phyloP scores from a whole-genome alignment of 176 grass and related monocot species.

The Oryza glumipatula region DNA sequence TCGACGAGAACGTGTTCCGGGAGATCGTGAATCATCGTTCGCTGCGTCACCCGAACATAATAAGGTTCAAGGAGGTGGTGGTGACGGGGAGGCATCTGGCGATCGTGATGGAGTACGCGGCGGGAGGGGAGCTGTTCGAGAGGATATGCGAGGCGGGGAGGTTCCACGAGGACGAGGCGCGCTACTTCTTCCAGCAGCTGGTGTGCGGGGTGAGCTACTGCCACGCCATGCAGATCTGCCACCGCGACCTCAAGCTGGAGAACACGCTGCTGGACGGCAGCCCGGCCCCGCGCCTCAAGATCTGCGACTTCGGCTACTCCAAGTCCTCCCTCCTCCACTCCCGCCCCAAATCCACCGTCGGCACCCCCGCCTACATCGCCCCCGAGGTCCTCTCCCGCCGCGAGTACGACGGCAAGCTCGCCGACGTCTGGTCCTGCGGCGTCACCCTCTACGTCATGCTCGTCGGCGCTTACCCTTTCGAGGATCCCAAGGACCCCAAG shows the following conservation, averaged over 20 bases:
- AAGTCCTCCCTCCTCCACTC: constrained; percentile 76
- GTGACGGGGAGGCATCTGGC: constrained; percentile 82
- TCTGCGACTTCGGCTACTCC: constrained; percentile 90
- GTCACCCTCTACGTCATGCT: constrained; percentile 94
- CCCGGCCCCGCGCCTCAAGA: constrained; percentile 83
- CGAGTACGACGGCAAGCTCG: constrained; percentile 82
- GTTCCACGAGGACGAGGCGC: constrained; percentile 84
- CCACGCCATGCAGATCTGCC: constrained; percentile 88
- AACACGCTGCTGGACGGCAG: constrained; percentile 94
- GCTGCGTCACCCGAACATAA: constrained; percentile 83
- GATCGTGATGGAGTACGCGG: constrained; percentile 96
- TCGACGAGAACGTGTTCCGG: constrained; percentile 88
- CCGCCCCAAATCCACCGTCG: constrained; percentile 69
- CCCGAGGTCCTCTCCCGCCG: constrained; percentile 67
- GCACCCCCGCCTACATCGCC: constrained; percentile 83
- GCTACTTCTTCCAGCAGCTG: constrained; percentile 98
- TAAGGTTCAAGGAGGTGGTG: constrained; percentile 93
- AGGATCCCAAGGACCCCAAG: constrained; percentile 79
- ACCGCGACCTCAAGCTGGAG: constrained; percentile 91
- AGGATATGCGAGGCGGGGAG: constrained; percentile 83
- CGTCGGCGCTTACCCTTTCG: constrained; percentile 85
- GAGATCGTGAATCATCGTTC: constrained; percentile 93
- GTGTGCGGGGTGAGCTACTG: constrained; percentile 86
- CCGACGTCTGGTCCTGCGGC: constrained; percentile 95
- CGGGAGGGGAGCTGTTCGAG: constrained; percentile 95